phyloP scores from a whole-genome alignment of 441 rosid genomes.

The Melastoma candidum region DNA sequence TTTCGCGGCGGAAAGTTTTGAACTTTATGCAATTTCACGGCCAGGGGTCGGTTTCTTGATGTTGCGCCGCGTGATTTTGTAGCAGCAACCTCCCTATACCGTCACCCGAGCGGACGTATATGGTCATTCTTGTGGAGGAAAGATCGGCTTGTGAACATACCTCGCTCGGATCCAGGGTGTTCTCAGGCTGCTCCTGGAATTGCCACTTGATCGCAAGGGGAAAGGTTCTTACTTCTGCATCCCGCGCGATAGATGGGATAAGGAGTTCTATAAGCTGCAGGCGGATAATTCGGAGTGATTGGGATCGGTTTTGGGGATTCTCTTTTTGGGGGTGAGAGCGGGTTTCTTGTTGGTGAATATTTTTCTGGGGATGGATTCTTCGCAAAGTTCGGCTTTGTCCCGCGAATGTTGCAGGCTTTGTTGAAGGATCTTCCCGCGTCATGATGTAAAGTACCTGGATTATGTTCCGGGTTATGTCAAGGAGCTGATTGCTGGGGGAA shows the following conservation, averaged over 20 bases:
- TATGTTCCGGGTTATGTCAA: slow-evolving; percentile 67
- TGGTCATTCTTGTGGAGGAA: slow-evolving; percentile 31
- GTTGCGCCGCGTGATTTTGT: no score
- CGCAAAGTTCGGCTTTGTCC: slow-evolving; percentile 69
- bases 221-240: slow-evolving; percentile 29
- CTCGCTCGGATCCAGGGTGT: slow-evolving; percentile 36
- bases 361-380: slow-evolving; percentile 39
- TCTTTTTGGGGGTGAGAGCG: slow-evolving; percentile 7
- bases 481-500: slow-evolving; percentile 94
- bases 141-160: slow-evolving; percentile 51
- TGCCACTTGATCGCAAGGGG: slow-evolving; percentile 21
- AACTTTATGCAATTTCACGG: no score
- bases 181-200: slow-evolving; percentile 40
- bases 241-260: slow-evolving; percentile 87
- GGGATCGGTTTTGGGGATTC: background rate
- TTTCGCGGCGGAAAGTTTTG: no score
- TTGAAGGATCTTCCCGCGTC: slow-evolving; percentile 39
- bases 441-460: slow-evolving; percentile 36
- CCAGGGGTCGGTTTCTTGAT: no score
- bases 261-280: slow-evolving; percentile 45
- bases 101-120: slow-evolving; percentile 40
- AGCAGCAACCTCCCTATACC: no score
- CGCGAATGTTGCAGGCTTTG: slow-evolving; percentile 48
- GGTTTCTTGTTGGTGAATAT: slow-evolving; percentile 4
- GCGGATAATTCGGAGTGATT: slow-evolving; percentile 30